phyloP scores from a whole-genome alignment of 352 stramenopile genomes.

The Phytopythium boreale region DNA sequence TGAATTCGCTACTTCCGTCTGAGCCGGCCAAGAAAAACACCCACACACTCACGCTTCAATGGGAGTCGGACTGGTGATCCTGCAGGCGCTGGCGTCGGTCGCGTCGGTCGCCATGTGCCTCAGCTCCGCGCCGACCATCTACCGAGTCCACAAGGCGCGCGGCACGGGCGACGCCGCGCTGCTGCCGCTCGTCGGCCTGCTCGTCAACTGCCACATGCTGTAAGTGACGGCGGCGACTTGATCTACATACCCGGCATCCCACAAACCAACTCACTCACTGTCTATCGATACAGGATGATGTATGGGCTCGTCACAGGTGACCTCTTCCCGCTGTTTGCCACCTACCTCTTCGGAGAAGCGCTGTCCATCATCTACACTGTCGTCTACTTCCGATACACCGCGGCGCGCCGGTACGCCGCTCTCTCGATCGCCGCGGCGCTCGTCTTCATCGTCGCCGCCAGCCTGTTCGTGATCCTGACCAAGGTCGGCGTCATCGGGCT shows the following conservation, averaged over 20 bases:
- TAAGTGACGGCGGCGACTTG: constrained; percentile 13
- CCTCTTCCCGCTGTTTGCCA: constrained; percentile 32
- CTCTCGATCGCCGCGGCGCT: background rate
- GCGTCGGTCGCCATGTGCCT: constrained; percentile 36
- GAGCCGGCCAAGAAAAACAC: background rate
- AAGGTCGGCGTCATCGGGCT: background rate
- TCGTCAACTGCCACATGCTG: constrained; percentile 35
- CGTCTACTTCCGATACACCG: constrained; percentile 21
- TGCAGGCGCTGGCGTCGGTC: constrained; percentile 33
- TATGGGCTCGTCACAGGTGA: constrained; percentile 22
- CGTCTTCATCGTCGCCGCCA: constrained; percentile 4
- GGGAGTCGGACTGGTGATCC: constrained; percentile 21
- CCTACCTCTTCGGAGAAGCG: constrained; percentile 20
- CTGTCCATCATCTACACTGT: constrained; percentile 18
- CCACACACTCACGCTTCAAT: constrained; percentile 4
- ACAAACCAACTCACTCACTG: constrained; percentile 2
- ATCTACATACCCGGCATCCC: background rate
- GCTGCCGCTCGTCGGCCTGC: constrained; percentile 36
- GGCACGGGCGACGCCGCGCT: constrained; percentile 30
- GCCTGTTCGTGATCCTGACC: constrained; percentile 8
- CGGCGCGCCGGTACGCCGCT: constrained; percentile 12
- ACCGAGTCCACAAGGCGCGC: constrained; percentile 31
- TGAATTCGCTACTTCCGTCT: background rate
- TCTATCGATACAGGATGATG: constrained; percentile 12
- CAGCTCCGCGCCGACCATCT: constrained; percentile 31